Conservation (phyloP, 306 rosid genomes). For the Oemleria cerasiformis region DNA sequence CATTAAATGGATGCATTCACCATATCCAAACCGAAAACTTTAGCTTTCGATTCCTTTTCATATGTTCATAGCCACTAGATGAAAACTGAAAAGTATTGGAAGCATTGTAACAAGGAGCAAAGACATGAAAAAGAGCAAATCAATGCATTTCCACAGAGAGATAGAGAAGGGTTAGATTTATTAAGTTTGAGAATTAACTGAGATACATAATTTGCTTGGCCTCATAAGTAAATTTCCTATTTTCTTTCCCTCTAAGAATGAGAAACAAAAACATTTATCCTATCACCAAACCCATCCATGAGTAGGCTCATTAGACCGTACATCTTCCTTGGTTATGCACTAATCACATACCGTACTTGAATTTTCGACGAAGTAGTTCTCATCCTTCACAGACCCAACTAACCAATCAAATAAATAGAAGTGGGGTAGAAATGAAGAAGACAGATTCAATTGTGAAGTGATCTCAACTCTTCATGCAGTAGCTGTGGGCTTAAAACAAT, state of each 20-base stretch:
- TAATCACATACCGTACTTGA: background rate
- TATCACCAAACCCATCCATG: background rate
- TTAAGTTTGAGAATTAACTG: conserved; percentile 21
- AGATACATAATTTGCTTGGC: conserved; percentile 33
- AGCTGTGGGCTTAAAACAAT: conserved; percentile 79
- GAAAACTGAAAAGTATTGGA: background rate
- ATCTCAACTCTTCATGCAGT: conserved; percentile 48
- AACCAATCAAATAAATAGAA: conserved; percentile 54
- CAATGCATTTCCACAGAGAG: background rate
- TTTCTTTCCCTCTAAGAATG: conserved; percentile 27
- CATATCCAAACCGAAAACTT: too few relatives aligned
- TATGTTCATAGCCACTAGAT: background rate
- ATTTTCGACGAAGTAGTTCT: background rate
- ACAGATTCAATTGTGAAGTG: conserved; percentile 29
- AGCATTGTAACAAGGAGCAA: background rate
- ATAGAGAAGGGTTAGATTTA: conserved; percentile 19
- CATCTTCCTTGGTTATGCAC: background rate
- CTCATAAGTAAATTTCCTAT: conserved; percentile 32
- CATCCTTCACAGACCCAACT: conserved; percentile 17
- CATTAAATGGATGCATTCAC: too few relatives aligned
- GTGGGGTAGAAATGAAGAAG: background rate
- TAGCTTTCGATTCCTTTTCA: too few relatives aligned
- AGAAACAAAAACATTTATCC: conserved; percentile 37
- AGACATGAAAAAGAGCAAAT: background rate
- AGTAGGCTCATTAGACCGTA: background rate